A percentile compares a stretch with the other conserved stretches of the same genome.
phyloP scores from a whole-genome alignment of 176 grass and related monocot genomes.

The bread wheat (Triticum aestivum) region DNA sequence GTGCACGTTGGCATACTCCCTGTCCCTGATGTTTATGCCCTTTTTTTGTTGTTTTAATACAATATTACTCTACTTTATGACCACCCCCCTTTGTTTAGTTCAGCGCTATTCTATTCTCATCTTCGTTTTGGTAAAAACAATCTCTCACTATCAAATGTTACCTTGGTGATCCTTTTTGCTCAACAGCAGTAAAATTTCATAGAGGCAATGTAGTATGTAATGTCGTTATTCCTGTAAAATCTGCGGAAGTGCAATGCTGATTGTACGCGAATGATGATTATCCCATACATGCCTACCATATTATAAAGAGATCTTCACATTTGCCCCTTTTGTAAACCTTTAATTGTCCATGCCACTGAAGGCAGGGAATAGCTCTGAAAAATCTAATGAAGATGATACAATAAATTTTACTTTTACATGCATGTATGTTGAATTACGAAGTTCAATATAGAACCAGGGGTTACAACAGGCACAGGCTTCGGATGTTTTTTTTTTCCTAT shows the following conservation, averaged over 20 bases:
- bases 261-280: not conserved
- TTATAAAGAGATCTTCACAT: not conserved
- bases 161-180: not conserved
- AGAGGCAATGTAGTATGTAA: not conserved
- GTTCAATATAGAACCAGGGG: not conserved
- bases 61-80: not conserved
- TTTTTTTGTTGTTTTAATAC: constrained; percentile 2
- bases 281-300: not conserved
- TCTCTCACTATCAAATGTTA: not conserved
- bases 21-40: not conserved
- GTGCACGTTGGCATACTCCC: not conserved
- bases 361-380: not conserved
- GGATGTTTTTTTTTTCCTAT: too few relatives aligned
- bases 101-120: not conserved
- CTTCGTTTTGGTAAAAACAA: not conserved
- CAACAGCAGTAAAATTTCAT: not conserved
- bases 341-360: constrained; percentile 1
- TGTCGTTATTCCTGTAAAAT: not conserved
- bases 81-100: not conserved
- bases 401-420: too few relatives aligned
- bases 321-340: not conserved
- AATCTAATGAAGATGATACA: not conserved
- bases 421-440: not conserved
- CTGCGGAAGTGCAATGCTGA: not conserved
- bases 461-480: too few relatives aligned